Evolutionary conservation across 1,284 basidiomycete genomes (phyloP).

Genomic region (Neolentinus lepideus): DNA sequence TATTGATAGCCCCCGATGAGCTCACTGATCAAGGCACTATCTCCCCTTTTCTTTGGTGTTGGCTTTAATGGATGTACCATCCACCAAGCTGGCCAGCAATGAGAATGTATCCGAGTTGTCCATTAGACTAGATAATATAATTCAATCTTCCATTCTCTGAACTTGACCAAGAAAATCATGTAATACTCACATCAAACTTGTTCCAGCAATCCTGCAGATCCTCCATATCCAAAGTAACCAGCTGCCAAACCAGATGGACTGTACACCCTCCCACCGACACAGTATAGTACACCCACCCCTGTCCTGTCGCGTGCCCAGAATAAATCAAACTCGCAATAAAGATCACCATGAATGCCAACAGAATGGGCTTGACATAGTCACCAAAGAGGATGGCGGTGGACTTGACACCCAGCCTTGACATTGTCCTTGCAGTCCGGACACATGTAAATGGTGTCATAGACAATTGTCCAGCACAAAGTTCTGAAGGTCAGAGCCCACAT

Average conservation of each 20-base stretch:
- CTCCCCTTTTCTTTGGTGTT: too few species aligned
- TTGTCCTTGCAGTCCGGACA: slow-evolving; percentile 37
- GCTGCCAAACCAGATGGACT: slow-evolving; percentile 50
- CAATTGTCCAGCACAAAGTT: slow-evolving; percentile 53
- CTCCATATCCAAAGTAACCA: slow-evolving; percentile 43
- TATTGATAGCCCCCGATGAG: too few species aligned
- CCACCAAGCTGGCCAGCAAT: too few species aligned
- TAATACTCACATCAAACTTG: slow-evolving; percentile 19
- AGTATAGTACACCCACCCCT: slow-evolving; percentile 45
- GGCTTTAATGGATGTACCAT: too few species aligned
- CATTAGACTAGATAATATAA: too few species aligned
- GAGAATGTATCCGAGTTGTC: too few species aligned
- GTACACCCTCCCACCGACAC: slow-evolving; percentile 44
- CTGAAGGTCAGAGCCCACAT: slow-evolving; percentile 10
- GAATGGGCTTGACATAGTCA: slow-evolving; percentile 24
- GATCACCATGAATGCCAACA: slow-evolving; percentile 25
- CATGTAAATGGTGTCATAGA: slow-evolving; percentile 37
- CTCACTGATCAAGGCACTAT: too few species aligned
- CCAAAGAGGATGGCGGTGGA: slow-evolving; percentile 39
- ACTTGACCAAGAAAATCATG: too few species aligned
- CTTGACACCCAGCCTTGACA: slow-evolving; percentile 33
- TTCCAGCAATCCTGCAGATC: slow-evolving; percentile 48
- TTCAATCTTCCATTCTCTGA: too few species aligned
- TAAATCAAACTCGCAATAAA: slow-evolving; percentile 28
- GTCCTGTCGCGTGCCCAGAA: slow-evolving; percentile 41